Base-by-base conservation (phyloP, 1,284 basidiomycete genomes). In the Afroboletus lepidellus region DNA sequence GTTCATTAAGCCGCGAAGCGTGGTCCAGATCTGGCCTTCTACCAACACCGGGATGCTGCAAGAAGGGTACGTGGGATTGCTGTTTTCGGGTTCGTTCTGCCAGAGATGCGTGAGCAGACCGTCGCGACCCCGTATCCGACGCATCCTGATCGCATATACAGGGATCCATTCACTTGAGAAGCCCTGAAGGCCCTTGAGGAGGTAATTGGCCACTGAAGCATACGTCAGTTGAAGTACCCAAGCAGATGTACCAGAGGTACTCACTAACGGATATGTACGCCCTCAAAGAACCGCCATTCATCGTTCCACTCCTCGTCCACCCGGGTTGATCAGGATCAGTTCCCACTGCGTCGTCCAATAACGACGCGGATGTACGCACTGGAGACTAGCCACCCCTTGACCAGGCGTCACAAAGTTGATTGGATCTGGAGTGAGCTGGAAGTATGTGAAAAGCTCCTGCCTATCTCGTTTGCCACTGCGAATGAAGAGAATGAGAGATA, bases 381-480 rank as follows among this genome's bases (percentile, higher is more conserved):
- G 78, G 76, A 50, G 77, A 79, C 79, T 79, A 79, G 53, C 52
- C 63, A 60, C 13, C 57, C 59, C 45, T 78, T 78, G 43, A 12
- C 75, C 74, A 5, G 74, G 73, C 15, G 73, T 63, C 13, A 61
- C 72, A 57, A 85, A 85, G 56, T 78, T 78, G 50, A 85, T 80
- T 5, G 82, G 80, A 44, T 59, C 63, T 3, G 74, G 66, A 8
- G 71, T 71, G 20, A 74, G 72, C 16, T 70, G 67, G 21, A 77
- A 64, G 21, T 74, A 76, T 4, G 76, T 78, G 59, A 84, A 76
- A 29, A 81, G 73, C 46, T 67, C 72, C 21, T 74, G 60, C 39
- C 74, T 71, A 58, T 84, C 78, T 84, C 24, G 82, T 84, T 71
- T 83, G 78, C 77, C 78, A 84, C 82, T 20, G 20, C 25, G 15